These are phyloP conservation scores for Begonia loranthoides DNA, from an alignment of 306 rosid genomes.

Conservation along the genomic window DNA sequence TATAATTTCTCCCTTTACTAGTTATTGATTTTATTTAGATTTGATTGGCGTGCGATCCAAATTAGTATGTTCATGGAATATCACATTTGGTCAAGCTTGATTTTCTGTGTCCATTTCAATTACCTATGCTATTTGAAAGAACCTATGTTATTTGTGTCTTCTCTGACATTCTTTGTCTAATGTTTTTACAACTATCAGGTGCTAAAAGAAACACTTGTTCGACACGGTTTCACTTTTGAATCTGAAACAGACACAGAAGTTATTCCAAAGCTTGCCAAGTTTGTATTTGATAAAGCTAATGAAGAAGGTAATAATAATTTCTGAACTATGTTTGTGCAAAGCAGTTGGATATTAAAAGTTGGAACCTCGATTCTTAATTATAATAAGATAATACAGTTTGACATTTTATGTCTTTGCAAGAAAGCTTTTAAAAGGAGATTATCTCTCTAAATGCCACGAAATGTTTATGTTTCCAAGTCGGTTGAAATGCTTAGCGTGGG, in stretches of 20 bases:
- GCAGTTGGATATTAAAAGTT: no score
- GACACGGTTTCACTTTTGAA: conserved; percentile 75
- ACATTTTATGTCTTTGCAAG: no score
- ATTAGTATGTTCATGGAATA: background rate
- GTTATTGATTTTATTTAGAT: conserved; percentile 2
- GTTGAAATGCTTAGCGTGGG: no score
- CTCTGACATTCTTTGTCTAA: background rate
- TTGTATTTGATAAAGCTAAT: conserved; percentile 76
- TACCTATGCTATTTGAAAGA: no score
- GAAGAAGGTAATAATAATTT: conserved; percentile 44
- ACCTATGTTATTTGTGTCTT: background rate
- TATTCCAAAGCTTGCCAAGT: conserved; percentile 95
- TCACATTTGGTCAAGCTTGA: no score
- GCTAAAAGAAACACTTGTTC: conserved; percentile 63
- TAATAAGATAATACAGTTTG: no score
- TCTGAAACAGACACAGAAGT: conserved; percentile 97
- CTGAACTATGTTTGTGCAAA: background rate
- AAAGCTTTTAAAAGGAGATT: no score
- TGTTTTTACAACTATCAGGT: conserved; percentile 40
- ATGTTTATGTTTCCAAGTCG: no score
- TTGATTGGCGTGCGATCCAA: background rate
- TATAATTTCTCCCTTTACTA: background rate
- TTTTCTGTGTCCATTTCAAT: no score
- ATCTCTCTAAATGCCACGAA: no score
- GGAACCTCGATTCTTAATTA: no score